Evolutionary conservation across 805 yeast genomes (phyloP), one percentile per base, ranked within the genome.

Genomic region (Zygosaccharomyces lentus): DNA sequence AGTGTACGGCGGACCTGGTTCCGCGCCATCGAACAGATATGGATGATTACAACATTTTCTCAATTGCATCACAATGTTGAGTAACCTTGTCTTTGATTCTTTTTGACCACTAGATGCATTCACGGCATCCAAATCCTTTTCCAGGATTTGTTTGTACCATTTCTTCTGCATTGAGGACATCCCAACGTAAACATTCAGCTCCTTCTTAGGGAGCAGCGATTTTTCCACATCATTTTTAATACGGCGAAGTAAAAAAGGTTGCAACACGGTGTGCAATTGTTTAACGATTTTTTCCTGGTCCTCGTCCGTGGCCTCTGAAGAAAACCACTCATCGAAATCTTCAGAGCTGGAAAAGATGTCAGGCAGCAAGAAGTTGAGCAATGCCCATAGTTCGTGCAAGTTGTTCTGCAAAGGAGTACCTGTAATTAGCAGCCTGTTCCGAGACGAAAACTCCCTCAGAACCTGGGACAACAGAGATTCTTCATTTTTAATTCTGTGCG

Each of bases 41-140:
- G 95, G 95, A 67, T 85, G 95, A 57, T 85, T 85, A 67, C 91
- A 85, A 63, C 93, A 85, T 63, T 85, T 85, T 61, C 93, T 75
- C 57, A 85, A 70, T 62, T 85, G 95, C 95, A 85, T 85, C 39
- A 84, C 91, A 54, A 85, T 85, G 61, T 85, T 85, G 39, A 85
- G 67, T 48, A 85, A 70, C 57, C 93, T 70, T 2, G 95, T 85
- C 59, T 85, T 84, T 10, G 84, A 76, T 61, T 85, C 95, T 48
- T 79, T 75, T 53, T 80, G 82, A 32, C 88, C 88, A 56, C 74
- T 80, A 5, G 84, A 81, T n/a, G 89, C 91, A 63, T 85, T 85
- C 9, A 85, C 90, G 0, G 93, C 93, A 68, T 85, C 91, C 29
- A 85, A 76, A 61, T 85, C 93, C 59, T 84, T 84, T 59, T 84